Percentiles rank a stretch among this genome's conserved stretches.
Conservation (phyloP, 1,284 basidiomycete genomes). For the Microbotryomycetes sp. region DNA sequence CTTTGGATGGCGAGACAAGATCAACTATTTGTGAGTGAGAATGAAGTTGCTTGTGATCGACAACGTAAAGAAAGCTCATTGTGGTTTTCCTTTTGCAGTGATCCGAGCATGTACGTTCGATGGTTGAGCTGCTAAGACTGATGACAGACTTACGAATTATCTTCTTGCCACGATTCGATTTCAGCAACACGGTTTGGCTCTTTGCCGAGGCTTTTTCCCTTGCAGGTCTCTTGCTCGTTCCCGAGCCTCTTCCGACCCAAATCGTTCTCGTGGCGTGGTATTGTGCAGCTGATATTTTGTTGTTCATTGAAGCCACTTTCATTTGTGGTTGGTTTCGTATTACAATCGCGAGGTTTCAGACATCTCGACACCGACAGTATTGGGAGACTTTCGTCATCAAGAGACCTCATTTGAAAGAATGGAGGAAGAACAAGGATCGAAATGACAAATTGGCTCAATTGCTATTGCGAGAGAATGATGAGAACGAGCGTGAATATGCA, state of each 20-base stretch:
- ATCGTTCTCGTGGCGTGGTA: neutral
- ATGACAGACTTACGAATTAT: too few species aligned
- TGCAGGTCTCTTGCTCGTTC: neutral
- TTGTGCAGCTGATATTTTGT: neutral
- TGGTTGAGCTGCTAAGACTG: too few species aligned
- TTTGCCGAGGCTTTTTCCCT: neutral
- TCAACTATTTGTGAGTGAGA: neutral
- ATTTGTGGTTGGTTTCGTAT: neutral
- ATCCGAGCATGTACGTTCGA: neutral
- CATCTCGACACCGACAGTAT: neutral
- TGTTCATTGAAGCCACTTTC: neutral
- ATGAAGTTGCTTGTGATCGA: too few species aligned
- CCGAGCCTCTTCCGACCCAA: neutral
- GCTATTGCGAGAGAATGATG: neutral
- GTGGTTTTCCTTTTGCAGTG: too few species aligned
- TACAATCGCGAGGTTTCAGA: neutral
- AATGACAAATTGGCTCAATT: neutral
- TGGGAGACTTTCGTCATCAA: too few species aligned
- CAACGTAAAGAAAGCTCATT: too few species aligned
- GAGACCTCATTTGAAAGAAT: neutral
- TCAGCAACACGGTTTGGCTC: neutral
- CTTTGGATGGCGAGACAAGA: neutral
- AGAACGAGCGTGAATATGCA: neutral
- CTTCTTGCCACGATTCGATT: too few species aligned
- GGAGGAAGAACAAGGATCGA: neutral